A percentile compares a stretch with the other conserved stretches of the same genome.
phyloP scores from a whole-genome alignment of 768 basidiomycete genomes.

The Galerina marginata region DNA sequence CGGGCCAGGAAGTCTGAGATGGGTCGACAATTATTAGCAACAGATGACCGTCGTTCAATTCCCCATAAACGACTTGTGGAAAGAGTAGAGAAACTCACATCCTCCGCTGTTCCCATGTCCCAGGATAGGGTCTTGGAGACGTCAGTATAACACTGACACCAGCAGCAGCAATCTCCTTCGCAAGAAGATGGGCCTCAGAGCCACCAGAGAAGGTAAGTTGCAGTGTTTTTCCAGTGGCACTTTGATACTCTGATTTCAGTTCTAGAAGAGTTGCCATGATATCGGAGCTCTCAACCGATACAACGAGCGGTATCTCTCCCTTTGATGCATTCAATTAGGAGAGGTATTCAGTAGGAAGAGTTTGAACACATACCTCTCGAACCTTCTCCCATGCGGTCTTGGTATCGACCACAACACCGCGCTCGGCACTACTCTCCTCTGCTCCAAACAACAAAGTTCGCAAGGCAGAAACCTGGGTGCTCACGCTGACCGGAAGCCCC shows the following conservation, averaged over 20 bases:
- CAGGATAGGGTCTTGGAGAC: constrained; percentile 66
- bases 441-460: constrained; percentile 47
- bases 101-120: constrained; percentile 66
- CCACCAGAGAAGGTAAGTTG: constrained; percentile 64
- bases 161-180: constrained; percentile 62
- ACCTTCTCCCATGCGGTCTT: constrained; percentile 38
- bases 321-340: constrained; percentile 22
- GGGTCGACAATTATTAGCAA: background rate
- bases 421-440: constrained; percentile 12
- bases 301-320: constrained; percentile 67
- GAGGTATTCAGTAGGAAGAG: background rate
- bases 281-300: constrained; percentile 74
- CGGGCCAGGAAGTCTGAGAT: constrained; percentile 64
- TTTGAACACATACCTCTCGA: constrained; percentile 33
- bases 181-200: constrained; percentile 66
- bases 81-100: constrained; percentile 47
- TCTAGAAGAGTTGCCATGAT: constrained; percentile 71
- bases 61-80: background rate
- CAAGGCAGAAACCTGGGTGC: constrained; percentile 66
- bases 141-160: constrained; percentile 75
- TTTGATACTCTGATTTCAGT: constrained; percentile 62
- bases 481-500: constrained; percentile 51
- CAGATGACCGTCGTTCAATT: background rate
- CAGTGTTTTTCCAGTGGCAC: constrained; percentile 31
- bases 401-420: constrained; percentile 28